Evolutionary conservation across 2,329 filamentous ascomycete genomes (phyloP).

Genomic region (Penicillium verrucosum): DNA sequence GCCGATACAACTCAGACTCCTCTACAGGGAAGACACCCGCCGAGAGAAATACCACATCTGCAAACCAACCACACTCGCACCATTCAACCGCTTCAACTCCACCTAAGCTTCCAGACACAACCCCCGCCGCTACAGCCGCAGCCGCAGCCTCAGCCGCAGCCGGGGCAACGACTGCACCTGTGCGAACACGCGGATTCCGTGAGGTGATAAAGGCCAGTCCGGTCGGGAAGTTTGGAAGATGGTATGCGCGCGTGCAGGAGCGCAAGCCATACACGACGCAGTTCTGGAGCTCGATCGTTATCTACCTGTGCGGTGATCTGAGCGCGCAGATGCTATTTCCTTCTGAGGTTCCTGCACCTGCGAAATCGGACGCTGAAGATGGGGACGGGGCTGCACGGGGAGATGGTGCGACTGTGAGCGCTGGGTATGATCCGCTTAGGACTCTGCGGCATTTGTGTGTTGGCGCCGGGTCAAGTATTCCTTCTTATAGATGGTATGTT

Average conservation of each 20-base stretch:
- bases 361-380: conserved; percentile 21
- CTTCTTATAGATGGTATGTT: conserved; percentile 74
- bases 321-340: conserved; percentile 68
- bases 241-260: conserved; percentile 68
- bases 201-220: conserved; percentile 31
- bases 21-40: background rate
- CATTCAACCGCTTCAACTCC: background rate
- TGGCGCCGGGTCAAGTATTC: conserved; percentile 69
- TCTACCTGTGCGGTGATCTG: conserved; percentile 75
- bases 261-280: conserved; percentile 76
- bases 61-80: background rate
- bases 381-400: conserved; percentile 38
- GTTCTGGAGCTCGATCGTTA: conserved; percentile 68
- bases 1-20: conserved; percentile 15
- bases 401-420: conserved; percentile 19
- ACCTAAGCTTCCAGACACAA: conserved; percentile 5
- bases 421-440: conserved; percentile 62
- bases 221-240: conserved; percentile 35
- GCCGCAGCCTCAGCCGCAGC: conserved; percentile 27
- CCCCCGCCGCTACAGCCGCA: conserved; percentile 21
- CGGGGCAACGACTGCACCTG: conserved; percentile 21
- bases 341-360: conserved; percentile 28
- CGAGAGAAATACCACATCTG: background rate
- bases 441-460: conserved; percentile 72
- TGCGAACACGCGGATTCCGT: conserved; percentile 26